Percentiles rank a stretch among this genome's conserved stretches.
phyloP scores from a whole-genome alignment of 441 rosid genomes.

The Jatropha podagrica region DNA sequence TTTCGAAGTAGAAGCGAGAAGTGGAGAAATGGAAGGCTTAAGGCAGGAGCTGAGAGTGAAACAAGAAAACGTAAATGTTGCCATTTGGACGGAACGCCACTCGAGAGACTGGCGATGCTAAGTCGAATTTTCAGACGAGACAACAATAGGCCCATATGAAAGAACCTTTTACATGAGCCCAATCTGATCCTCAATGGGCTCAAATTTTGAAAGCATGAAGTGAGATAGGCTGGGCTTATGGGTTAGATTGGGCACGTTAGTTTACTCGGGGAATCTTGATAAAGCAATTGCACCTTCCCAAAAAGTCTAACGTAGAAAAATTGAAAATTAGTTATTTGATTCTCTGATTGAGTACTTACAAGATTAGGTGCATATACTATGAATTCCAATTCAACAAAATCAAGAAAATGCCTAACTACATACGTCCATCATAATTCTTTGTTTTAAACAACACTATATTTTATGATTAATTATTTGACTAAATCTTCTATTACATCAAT shows the following conservation, averaged over 20 bases:
- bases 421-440: background rate
- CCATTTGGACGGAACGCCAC: conserved; percentile 32
- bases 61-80: conserved; percentile 38
- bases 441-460: conserved; percentile 6
- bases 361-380: conserved; percentile 41
- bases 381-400: conserved; percentile 24
- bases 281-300: background rate
- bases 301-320: background rate
- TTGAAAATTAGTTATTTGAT: background rate
- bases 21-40: conserved; percentile 13
- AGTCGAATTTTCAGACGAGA: conserved; percentile 25
- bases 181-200: too few relatives aligned
- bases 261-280: background rate
- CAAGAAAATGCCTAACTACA: conserved; percentile 24
- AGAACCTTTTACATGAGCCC: too few relatives aligned
- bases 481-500: conserved; percentile 31
- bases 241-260: too few relatives aligned
- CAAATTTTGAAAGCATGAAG: too few relatives aligned
- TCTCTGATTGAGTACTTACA: conserved; percentile 26
- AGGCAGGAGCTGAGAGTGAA: conserved; percentile 35
- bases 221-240: background rate
- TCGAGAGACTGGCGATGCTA: background rate
- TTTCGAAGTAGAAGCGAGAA: background rate
- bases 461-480: conserved; percentile 35
- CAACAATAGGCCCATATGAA: background rate